phyloP scores from a whole-genome alignment of 2,329 filamentous ascomycete species.

The Pezicula neosporulosa region DNA sequence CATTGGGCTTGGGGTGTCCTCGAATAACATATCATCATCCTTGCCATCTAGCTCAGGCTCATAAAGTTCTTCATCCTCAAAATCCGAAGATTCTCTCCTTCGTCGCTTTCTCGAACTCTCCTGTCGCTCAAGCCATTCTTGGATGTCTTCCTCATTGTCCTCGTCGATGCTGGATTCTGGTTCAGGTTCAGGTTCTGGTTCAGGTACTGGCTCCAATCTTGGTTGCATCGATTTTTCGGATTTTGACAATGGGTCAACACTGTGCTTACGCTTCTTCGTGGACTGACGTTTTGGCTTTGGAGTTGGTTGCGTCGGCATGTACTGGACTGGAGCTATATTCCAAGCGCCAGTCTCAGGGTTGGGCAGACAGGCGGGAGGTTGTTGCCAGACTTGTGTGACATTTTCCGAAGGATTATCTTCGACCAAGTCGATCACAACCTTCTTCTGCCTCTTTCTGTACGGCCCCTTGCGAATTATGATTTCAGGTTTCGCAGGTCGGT shows the following conservation, averaged over 20 bases:
- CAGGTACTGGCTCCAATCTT: too few relatives aligned
- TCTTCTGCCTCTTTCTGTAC: not conserved
- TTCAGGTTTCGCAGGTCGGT: not conserved
- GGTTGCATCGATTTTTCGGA: too few relatives aligned
- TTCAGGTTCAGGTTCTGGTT: too few relatives aligned
- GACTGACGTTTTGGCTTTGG: not conserved
- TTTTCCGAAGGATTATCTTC: not conserved
- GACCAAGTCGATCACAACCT: not conserved
- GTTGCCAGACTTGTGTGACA: constrained; percentile 11
- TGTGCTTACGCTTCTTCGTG: not conserved
- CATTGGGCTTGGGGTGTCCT: not conserved
- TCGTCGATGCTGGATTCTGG: too few relatives aligned
- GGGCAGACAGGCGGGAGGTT: constrained; percentile 12
- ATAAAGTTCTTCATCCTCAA: not conserved
- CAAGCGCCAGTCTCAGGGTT: constrained; percentile 24
- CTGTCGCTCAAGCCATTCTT: not conserved
- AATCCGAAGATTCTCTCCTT: not conserved
- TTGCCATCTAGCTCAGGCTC: not conserved
- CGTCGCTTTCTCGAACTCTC: not conserved
- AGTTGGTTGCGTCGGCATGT: not conserved
- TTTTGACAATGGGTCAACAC: too few relatives aligned
- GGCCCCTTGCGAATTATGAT: not conserved
- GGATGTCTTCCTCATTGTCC: not conserved
- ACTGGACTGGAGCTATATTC: constrained; percentile 8
- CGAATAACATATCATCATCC: not conserved